A percentile compares a stretch with the other conserved stretches of the same genome.
phyloP scores from a whole-genome alignment of 148 eudicot genomes.

The Chenopodium quinoa region DNA sequence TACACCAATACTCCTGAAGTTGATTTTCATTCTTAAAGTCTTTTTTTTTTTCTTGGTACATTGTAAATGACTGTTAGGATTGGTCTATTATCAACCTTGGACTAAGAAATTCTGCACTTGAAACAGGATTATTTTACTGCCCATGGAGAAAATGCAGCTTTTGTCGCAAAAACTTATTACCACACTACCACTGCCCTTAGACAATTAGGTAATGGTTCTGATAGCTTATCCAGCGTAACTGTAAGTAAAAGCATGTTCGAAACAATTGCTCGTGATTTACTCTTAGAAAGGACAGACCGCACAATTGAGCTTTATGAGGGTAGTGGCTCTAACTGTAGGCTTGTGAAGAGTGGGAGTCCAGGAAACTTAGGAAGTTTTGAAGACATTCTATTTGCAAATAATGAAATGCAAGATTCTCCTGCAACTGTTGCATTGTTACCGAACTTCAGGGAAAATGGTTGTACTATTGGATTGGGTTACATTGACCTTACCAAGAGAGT shows the following conservation, averaged over 20 bases:
- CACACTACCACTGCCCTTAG: constrained; percentile 88
- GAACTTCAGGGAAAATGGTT: constrained; percentile 66
- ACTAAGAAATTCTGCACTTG: constrained; percentile 11
- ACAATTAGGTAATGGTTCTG: constrained; percentile 77
- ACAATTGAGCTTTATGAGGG: constrained; percentile 91
- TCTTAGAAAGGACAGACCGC: constrained; percentile 92
- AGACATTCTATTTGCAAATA: constrained; percentile 86
- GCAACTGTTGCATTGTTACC: constrained; percentile 70
- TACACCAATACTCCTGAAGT: background rate
- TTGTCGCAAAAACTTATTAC: constrained; percentile 83
- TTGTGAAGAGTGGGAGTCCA: constrained; percentile 86
- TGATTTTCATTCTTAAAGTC: background rate
- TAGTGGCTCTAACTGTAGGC: constrained; percentile 80
- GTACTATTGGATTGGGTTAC: constrained; percentile 76
- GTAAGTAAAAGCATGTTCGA: constrained; percentile 93
- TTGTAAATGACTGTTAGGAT: background rate
- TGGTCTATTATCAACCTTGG: constrained; percentile 11
- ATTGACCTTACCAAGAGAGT: constrained; percentile 71
- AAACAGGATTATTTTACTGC: constrained; percentile 89
- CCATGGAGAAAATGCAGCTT: constrained; percentile 91
- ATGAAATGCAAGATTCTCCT: constrained; percentile 99
- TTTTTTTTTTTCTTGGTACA: background rate
- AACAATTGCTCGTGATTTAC: constrained; percentile 79
- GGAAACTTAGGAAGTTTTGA: constrained; percentile 96
- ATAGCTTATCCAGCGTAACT: constrained; percentile 78